Evolutionary conservation across 768 basidiomycete species (phyloP).

Genomic region (Trametes cingulata): DNA sequence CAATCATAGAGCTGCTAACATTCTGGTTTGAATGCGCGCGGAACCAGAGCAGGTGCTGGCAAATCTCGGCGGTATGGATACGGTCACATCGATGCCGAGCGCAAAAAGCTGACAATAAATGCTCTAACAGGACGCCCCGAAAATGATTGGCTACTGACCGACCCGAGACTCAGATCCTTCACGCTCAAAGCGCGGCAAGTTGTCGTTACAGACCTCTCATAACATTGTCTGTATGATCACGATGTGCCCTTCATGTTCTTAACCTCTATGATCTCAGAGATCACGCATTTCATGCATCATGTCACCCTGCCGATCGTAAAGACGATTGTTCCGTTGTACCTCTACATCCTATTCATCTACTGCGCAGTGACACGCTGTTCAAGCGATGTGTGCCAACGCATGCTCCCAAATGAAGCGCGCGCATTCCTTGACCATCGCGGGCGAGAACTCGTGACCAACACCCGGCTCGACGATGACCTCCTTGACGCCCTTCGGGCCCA

Average conservation of each 20-base stretch:
- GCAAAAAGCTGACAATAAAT: background rate
- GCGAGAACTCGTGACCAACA: conserved; percentile 64
- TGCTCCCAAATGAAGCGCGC: conserved; percentile 34
- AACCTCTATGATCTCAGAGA: background rate
- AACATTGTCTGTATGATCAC: no score
- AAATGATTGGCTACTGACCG: no score
- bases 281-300: no score
- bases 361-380: no score
- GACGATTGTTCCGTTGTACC: no score
- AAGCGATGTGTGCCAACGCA: conserved; percentile 9
- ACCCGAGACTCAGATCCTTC: no score
- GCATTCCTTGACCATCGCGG: conserved; percentile 56
- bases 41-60: conserved; percentile 3
- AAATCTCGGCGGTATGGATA: background rate
- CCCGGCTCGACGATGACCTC: conserved; percentile 53
- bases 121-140: background rate
- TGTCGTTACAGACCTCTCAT: no score
- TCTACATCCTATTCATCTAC: no score
- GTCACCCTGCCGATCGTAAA: no score
- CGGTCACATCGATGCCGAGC: no score
- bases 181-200: no score
- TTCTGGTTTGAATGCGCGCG: conserved; percentile 16
- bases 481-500: conserved; percentile 56
- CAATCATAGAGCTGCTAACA: conserved; percentile 8
- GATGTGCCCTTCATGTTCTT: no score